Percentiles rank a stretch among this genome's conserved stretches.
phyloP scores from a whole-genome alignment of 441 rosid species.

The Pelargonium myrrhifolium region DNA sequence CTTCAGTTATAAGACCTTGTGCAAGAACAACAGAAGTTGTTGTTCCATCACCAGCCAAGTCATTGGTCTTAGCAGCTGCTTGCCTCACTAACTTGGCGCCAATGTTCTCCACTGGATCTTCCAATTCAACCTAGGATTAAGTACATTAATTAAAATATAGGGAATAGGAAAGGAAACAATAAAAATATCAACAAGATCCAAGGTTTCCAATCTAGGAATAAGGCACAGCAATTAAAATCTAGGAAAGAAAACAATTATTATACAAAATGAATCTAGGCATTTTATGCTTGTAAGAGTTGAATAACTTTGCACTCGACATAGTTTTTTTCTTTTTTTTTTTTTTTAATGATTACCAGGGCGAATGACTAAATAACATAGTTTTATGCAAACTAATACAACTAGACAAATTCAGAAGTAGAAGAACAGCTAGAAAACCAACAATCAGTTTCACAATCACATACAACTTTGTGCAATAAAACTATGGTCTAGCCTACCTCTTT shows the following conservation, averaged over 20 bases:
- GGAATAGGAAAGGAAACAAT: no score
- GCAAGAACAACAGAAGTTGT: constrained; percentile 98
- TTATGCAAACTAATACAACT: no score
- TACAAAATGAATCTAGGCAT: no score
- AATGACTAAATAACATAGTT: no score
- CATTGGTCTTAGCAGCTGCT: constrained; percentile 96
- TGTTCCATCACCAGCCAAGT: constrained; percentile 95
- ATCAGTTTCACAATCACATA: neutral
- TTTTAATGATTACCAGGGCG: no score
- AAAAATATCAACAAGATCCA: no score
- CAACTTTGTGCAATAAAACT: neutral
- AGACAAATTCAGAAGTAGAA: neutral
- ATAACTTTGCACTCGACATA: no score
- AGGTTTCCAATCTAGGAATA: no score
- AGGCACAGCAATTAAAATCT: no score
- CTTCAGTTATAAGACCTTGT: constrained; percentile 91
- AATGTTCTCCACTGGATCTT: constrained; percentile 93
- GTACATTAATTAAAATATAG: no score
- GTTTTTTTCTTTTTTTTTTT: no score
- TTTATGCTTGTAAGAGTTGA: constrained; percentile 37
- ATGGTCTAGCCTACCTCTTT: constrained; percentile 46
- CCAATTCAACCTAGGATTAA: constrained; percentile 97
- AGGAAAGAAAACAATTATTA: no score
- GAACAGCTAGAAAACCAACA: neutral
- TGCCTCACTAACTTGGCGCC: constrained; percentile 95